Evolutionary conservation across 1,284 basidiomycete species (phyloP).

Genomic region (Hymenochaete sp.): DNA sequence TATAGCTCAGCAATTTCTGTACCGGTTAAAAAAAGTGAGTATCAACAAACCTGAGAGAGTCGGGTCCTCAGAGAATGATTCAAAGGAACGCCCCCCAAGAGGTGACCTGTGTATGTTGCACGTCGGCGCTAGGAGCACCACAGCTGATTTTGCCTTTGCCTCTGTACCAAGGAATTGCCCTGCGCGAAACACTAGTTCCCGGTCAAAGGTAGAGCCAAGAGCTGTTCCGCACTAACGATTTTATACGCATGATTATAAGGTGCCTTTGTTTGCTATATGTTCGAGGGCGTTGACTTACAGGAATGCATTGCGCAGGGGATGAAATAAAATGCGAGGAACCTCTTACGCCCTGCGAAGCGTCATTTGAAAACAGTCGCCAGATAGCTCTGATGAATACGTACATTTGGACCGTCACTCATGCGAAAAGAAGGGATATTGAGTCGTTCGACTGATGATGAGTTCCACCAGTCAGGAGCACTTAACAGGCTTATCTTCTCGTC

Average conservation of each 20-base stretch:
- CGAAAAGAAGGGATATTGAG: conserved; percentile 54
- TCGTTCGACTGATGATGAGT: conserved; percentile 47
- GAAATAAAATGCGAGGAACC: conserved; percentile 59
- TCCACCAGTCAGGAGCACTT: conserved; percentile 65
- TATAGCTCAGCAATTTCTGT: neutral
- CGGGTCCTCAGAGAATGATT: conserved; percentile 64
- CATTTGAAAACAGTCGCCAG: conserved; percentile 4
- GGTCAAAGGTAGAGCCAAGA: conserved; percentile 56
- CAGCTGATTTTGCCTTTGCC: conserved; percentile 54
- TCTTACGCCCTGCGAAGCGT: conserved; percentile 43
- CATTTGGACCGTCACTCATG: conserved; percentile 62
- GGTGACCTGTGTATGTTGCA: conserved; percentile 63
- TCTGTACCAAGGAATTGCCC: conserved; percentile 53
- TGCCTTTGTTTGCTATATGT: neutral
- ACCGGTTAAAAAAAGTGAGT: conserved; percentile 1
- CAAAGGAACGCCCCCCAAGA: conserved; percentile 56
- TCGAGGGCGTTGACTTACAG: conserved; percentile 29
- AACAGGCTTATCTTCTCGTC: conserved; percentile 60
- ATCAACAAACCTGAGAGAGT: conserved; percentile 44
- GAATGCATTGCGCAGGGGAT: conserved; percentile 54
- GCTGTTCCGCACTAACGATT: conserved; percentile 63
- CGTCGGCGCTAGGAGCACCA: conserved; percentile 56
- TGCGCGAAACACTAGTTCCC: conserved; percentile 42
- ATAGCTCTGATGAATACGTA: conserved; percentile 22
- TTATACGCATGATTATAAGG: neutral